Conservation (phyloP, 1,284 basidiomycete species). For the Ustilago loliicola region DNA sequence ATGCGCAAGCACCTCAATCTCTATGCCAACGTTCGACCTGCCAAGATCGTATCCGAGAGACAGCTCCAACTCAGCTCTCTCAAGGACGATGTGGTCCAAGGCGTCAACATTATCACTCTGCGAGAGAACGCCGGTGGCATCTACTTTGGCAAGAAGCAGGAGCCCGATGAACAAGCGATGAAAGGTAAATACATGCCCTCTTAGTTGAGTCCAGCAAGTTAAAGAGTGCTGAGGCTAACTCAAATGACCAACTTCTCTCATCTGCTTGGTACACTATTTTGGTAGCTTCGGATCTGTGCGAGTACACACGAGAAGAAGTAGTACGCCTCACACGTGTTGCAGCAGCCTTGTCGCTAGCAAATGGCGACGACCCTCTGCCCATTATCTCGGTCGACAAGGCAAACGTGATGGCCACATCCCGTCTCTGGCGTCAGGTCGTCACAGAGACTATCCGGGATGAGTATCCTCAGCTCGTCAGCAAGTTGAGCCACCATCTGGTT, state of each 20-base stretch:
- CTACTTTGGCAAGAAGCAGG: constrained; percentile 91
- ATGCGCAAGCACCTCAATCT: constrained; percentile 92
- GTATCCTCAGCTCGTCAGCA: constrained; percentile 46
- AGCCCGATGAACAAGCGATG: constrained; percentile 74
- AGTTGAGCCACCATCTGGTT: constrained; percentile 79
- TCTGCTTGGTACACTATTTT: background rate
- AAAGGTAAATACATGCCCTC: constrained; percentile 31
- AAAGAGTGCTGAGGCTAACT: background rate
- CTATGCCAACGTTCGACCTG: constrained; percentile 97
- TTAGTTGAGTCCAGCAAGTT: background rate
- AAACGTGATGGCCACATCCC: constrained; percentile 93
- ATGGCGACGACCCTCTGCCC: constrained; percentile 82
- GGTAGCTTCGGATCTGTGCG: constrained; percentile 52
- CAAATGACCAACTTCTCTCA: background rate
- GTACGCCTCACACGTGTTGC: constrained; percentile 94
- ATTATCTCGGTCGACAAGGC: constrained; percentile 98
- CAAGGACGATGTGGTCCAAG: constrained; percentile 84
- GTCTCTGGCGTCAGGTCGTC: constrained; percentile 84
- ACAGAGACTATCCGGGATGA: constrained; percentile 63
- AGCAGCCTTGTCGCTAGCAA: constrained; percentile 81
- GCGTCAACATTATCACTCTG: constrained; percentile 91
- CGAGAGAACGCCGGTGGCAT: constrained; percentile 80
- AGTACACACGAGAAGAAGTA: constrained; percentile 88
- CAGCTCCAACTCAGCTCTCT: constrained; percentile 88
- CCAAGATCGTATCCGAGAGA: constrained; percentile 90